These are phyloP conservation scores for Chlamydomonas incerta DNA, from an alignment of 139 green algal genomes.

Conservation along the genomic window DNA sequence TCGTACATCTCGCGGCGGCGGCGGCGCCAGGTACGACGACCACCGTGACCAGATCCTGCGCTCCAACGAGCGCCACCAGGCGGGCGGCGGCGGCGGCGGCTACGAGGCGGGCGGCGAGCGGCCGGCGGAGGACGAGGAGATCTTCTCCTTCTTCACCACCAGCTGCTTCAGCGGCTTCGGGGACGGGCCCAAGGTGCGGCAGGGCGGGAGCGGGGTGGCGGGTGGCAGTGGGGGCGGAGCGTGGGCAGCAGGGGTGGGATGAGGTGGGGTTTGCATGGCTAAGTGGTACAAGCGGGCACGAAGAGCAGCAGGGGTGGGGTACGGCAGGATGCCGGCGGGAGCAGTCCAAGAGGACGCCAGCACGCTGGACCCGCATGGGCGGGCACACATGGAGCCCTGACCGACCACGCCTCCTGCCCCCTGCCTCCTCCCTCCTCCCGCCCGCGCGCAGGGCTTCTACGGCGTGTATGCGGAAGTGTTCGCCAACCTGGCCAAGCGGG, in stretches of 20 bases:
- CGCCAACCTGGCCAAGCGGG: slow-evolving; percentile 73
- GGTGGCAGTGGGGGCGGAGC: too few species aligned
- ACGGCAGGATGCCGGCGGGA: too few species aligned
- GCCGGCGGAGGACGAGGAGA: slow-evolving; percentile 82
- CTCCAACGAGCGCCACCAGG: slow-evolving; percentile 80
- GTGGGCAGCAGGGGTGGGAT: too few species aligned
- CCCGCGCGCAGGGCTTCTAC: slow-evolving; percentile 87
- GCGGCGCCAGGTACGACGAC: slow-evolving; percentile 95
- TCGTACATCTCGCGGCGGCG: too few species aligned
- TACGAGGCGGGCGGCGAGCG: slow-evolving; percentile 13
- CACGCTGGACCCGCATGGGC: too few species aligned
- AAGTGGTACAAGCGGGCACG: neutral
- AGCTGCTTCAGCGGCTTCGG: slow-evolving; percentile 87
- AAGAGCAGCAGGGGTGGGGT: neutral
- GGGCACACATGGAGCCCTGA: too few species aligned
- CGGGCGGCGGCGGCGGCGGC: slow-evolving; percentile 60
- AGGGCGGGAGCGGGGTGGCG: too few species aligned
- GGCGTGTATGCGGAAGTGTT: slow-evolving; percentile 90
- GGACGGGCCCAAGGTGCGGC: slow-evolving; percentile 69
- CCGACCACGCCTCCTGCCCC: too few species aligned
- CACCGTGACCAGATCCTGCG: slow-evolving; percentile 91
- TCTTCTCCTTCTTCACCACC: slow-evolving; percentile 87
- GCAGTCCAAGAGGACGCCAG: too few species aligned
- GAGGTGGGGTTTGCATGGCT: too few species aligned
- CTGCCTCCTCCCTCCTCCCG: neutral